Conservation (phyloP, 176 grass and related monocot genomes). For the Tillandsia fasciculata region DNA sequence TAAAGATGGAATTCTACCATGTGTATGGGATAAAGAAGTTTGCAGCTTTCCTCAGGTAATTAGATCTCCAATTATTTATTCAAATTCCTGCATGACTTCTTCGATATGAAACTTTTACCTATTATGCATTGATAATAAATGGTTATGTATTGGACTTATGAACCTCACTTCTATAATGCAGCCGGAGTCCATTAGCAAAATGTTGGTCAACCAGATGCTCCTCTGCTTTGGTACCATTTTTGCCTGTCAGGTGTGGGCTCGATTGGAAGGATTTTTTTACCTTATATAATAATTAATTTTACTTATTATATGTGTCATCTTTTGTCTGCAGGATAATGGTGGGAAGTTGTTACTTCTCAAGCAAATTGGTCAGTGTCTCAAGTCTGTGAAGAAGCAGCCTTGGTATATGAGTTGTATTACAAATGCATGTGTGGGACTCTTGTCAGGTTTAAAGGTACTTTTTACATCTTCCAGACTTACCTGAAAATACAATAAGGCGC, state of each 20-base stretch:
- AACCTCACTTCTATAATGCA: conserved; percentile 38
- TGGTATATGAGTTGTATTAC: conserved; percentile 62
- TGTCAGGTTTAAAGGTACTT: conserved; percentile 83
- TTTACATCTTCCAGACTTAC: conserved; percentile 18
- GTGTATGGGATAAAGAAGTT: conserved; percentile 85
- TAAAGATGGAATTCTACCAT: conserved; percentile 69
- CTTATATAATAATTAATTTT: conserved; percentile 18
- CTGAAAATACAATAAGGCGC: conserved; percentile 9
- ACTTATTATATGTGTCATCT: conserved; percentile 7
- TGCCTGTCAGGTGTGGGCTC: conserved; percentile 65
- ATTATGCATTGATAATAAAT: too few relatives aligned
- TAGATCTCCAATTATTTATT: too few relatives aligned
- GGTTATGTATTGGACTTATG: conserved; percentile 14
- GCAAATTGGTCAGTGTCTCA: conserved; percentile 75
- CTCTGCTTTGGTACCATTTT: conserved; percentile 82
- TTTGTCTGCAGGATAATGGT: conserved; percentile 54
- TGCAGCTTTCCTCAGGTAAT: conserved; percentile 83
- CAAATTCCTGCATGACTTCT: too few relatives aligned
- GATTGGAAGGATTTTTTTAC: conserved; percentile 12
- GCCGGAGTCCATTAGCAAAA: conserved; percentile 76
- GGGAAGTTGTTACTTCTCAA: conserved; percentile 65
- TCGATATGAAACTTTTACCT: too few relatives aligned
- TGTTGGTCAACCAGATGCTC: conserved; percentile 94
- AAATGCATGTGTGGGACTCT: conserved; percentile 78
- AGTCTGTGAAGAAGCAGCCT: conserved; percentile 55